Base-by-base conservation (phyloP, 352 stramenopile genomes). In the Pythium monospermum region DNA sequence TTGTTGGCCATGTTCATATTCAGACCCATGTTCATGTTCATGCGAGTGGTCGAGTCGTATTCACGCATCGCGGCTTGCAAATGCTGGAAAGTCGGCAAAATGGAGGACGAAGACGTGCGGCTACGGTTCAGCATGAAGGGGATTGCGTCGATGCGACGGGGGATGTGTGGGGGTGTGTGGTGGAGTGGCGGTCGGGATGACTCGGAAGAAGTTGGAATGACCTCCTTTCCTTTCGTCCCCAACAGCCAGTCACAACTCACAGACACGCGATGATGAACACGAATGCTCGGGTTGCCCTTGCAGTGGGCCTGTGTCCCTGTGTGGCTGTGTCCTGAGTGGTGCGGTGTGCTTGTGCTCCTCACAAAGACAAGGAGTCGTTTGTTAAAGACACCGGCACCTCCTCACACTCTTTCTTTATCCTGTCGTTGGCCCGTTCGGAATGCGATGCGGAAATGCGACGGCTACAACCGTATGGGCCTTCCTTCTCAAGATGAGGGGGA, bases 21-120 rank as follows among this genome's bases (percentile, higher is more conserved):
- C 41, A 53, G 51, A 12, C 47, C 48, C 13, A 25, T 46, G 19
- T 31, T 31, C 6, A 46, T n/a, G 30, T 18, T 22, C 33, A 64
- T 61, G 16, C 51, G 47, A n/a, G n/a, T n/a, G 21, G 52, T 42
- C 35, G 53, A 61, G 49, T 79, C 71, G 31, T 79, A 62, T 47
- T 76, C 67, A 27, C 67, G 63, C 67, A 76, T 76, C n/a, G 67
- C 69, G 19, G 64, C 64, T 59, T 69, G 64, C 40, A 81, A 65
- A 19, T 66, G 68, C 59, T 84, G 66, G 59, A 81, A 77, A n/a
- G 59, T 70, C 46, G 72, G 73, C 10, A 71, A 23, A 32, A 54
- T 27, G 28, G 42, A 13, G 30, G 7, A 13, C 30, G 30, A 8
- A 35, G 7, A 40, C 33, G 53, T 58, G 25, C 53, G 48, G 42